Percentiles rank a stretch among this genome's conserved stretches.
These are phyloP conservation scores for Trichomonas tenax DNA, from an alignment of 208 protist genomes.

Conservation along the genomic window DNA sequence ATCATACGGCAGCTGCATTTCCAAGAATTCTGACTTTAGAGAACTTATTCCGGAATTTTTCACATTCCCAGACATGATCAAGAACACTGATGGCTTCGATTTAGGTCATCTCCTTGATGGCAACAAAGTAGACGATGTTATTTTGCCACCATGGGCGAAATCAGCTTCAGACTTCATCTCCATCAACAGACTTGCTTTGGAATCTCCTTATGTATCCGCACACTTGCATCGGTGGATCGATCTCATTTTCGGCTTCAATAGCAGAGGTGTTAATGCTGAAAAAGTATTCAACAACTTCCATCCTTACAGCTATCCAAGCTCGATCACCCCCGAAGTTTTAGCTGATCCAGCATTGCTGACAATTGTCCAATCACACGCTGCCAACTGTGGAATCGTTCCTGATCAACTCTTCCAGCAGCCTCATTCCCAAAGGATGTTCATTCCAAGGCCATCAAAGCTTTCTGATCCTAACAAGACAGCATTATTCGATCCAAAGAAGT, in stretches of 20 bases:
- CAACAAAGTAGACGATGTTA: conserved; percentile 2
- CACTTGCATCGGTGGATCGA: conserved; percentile 54
- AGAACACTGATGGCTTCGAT: neutral
- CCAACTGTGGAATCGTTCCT: neutral
- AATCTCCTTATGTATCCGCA: conserved; percentile 42
- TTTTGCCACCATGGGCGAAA: conserved; percentile 33
- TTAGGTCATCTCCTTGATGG: neutral
- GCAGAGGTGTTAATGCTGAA: conserved; percentile 21
- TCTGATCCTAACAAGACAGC: neutral
- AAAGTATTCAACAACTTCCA: neutral
- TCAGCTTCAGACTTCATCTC: conserved; percentile 38
- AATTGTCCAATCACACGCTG: neutral
- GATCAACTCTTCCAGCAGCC: neutral
- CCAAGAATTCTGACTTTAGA: neutral
- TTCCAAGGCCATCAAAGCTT: neutral
- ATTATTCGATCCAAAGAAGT: neutral
- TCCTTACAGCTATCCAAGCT: neutral
- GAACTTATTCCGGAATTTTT: neutral
- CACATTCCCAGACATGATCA: neutral
- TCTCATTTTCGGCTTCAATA: conserved; percentile 52
- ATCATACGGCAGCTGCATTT: neutral
- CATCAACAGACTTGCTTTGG: conserved; percentile 46
- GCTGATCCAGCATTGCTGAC: neutral
- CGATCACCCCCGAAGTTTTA: neutral
- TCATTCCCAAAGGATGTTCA: neutral